Percentiles rank a stretch among this genome's conserved stretches.
phyloP scores from a whole-genome alignment of 2,329 filamentous ascomycete genomes.

The Beauveria rudraprayagi region DNA sequence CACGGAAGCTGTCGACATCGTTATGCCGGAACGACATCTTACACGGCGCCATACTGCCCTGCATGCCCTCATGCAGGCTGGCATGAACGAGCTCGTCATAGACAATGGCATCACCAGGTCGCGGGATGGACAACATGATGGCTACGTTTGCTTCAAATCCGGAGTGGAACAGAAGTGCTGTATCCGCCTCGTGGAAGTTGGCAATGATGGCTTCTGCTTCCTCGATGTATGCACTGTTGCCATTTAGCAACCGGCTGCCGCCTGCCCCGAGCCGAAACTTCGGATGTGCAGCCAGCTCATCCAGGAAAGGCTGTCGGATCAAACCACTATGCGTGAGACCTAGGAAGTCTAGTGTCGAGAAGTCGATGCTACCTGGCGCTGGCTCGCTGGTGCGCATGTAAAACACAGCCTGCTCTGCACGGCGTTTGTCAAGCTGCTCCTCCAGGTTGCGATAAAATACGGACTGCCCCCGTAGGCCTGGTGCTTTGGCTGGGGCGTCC shows the following conservation, averaged over 20 bases:
- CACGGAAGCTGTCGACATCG: slow-evolving; percentile 29
- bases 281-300: neutral
- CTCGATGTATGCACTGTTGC: neutral
- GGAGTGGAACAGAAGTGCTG: slow-evolving; percentile 2
- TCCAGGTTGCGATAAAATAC: slow-evolving; percentile 7
- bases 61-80: slow-evolving; percentile 1
- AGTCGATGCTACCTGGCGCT: neutral
- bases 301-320: neutral
- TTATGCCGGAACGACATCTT: slow-evolving; percentile 7
- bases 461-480: slow-evolving; percentile 1
- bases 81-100: slow-evolving; percentile 8
- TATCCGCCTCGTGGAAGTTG: neutral
- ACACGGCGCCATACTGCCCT: neutral
- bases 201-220: neutral
- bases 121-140: neutral
- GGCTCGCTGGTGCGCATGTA: neutral
- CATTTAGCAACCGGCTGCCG: neutral
- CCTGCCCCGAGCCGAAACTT: neutral
- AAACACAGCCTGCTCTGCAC: neutral
- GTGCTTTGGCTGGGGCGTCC: neutral
- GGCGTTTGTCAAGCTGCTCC: neutral
- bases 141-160: slow-evolving; percentile 3
- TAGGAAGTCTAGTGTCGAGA: neutral
- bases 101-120: slow-evolving; percentile 1
- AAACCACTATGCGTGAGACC: neutral